phyloP scores from a whole-genome alignment of 108 stramenopile genomes.

The Seminavis robusta region DNA sequence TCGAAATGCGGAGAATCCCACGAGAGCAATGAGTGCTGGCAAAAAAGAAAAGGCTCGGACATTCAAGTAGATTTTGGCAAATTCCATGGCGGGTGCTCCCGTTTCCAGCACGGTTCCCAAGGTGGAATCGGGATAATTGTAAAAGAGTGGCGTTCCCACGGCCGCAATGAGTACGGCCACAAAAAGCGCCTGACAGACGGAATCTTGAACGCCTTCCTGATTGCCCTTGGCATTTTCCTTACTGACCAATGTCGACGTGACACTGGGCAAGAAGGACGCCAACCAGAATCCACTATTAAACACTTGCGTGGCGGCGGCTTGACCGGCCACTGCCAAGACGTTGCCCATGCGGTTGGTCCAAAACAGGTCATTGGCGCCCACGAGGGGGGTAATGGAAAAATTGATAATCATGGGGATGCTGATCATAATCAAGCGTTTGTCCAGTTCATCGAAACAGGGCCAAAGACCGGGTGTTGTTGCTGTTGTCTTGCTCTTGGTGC shows the following conservation, averaged over 20 bases:
- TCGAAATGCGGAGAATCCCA: conserved; percentile 78
- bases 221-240: conserved; percentile 53
- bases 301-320: conserved; percentile 81
- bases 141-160: conserved; percentile 45
- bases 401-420: conserved; percentile 71
- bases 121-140: conserved; percentile 37
- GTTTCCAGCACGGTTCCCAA: conserved; percentile 47
- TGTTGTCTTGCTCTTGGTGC: neutral
- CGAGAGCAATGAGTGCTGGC: conserved; percentile 66
- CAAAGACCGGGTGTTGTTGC: too few relatives aligned
- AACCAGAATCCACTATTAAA: conserved; percentile 75
- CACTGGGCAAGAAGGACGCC: conserved; percentile 71
- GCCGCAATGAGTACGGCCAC: conserved; percentile 57
- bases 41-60: conserved; percentile 68
- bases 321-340: conserved; percentile 74
- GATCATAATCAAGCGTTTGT: conserved; percentile 47
- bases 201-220: conserved; percentile 41
- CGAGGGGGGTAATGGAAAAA: conserved; percentile 68
- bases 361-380: conserved; percentile 79
- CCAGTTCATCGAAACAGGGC: conserved; percentile 44
- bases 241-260: conserved; percentile 79
- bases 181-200: conserved; percentile 73
- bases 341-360: conserved; percentile 72
- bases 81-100: conserved; percentile 46
- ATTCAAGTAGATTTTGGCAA: conserved; percentile 70